Evolutionary conservation across 805 yeast genomes (phyloP).

Genomic region (Groenewaldozyma salmanticensis): DNA sequence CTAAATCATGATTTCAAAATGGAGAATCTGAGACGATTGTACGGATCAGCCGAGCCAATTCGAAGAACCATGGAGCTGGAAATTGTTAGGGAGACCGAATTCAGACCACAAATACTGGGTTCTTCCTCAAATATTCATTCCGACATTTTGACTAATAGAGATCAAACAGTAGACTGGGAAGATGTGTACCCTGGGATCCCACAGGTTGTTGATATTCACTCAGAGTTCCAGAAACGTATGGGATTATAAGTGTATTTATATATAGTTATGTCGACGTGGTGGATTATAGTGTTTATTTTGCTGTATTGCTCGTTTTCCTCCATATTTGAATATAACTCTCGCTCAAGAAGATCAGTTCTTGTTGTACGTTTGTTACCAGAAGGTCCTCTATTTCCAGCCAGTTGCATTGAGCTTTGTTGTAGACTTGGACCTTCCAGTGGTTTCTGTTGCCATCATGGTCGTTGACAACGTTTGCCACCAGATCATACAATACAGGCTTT

Average conservation of each 20-base stretch:
- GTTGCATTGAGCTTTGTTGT: constrained; percentile 30
- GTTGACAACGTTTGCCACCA: constrained; percentile 41
- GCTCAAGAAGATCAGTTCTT: constrained; percentile 50
- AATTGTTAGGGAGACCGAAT: constrained; percentile 60
- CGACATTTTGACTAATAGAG: constrained; percentile 73
- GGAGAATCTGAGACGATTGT: constrained; percentile 71
- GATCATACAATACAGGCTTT: constrained; percentile 29
- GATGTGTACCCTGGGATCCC: constrained; percentile 55
- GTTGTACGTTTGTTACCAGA: constrained; percentile 36
- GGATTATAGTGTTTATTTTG: neutral
- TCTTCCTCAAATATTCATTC: constrained; percentile 52
- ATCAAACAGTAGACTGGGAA: constrained; percentile 82
- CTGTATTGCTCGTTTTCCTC: constrained; percentile 24
- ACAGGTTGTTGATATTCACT: constrained; percentile 46
- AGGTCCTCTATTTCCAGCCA: constrained; percentile 58
- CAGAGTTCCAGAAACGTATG: constrained; percentile 59
- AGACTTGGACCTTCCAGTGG: constrained; percentile 42
- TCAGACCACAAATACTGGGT: constrained; percentile 55
- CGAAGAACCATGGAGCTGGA: constrained; percentile 82
- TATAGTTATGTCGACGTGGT: neutral
- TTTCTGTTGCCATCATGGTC: constrained; percentile 24
- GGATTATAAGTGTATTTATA: constrained; percentile 11
- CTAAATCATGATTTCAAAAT: constrained; percentile 60
- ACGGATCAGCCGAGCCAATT: constrained; percentile 92
- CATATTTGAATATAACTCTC: constrained; percentile 63